Conservation (phyloP, 352 stramenopile genomes). For the Phytophthora litchii region DNA sequence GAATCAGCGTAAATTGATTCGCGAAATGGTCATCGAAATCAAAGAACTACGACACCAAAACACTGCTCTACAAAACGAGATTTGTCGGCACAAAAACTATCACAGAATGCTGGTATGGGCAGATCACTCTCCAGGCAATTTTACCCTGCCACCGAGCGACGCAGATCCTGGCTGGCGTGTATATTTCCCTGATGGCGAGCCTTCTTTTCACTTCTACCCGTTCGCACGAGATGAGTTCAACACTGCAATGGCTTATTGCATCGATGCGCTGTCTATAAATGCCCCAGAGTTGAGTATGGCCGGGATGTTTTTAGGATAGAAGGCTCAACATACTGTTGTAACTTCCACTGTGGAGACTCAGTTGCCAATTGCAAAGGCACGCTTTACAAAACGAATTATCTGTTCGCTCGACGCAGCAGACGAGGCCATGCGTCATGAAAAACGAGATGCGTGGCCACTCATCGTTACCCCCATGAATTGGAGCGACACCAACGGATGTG, state of each 20-base stretch:
- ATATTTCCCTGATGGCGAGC: not conserved
- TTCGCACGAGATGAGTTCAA: conserved; percentile 1
- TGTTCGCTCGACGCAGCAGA: conserved; percentile 4
- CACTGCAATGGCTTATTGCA: conserved; percentile 4
- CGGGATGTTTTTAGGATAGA: conserved; percentile 12
- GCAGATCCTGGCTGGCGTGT: conserved; percentile 6
- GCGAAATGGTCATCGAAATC: no score
- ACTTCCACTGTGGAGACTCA: not conserved
- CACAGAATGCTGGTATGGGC: no score
- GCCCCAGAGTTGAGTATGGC: not conserved
- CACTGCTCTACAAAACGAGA: no score
- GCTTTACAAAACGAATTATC: conserved; percentile 9
- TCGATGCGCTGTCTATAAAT: not conserved
- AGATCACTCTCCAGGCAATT: no score
- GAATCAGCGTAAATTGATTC: no score
- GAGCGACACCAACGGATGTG: conserved; percentile 5
- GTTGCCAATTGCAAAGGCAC: conserved; percentile 1
- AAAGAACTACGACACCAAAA: no score
- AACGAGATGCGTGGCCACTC: conserved; percentile 22
- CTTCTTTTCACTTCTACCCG: conserved; percentile 8
- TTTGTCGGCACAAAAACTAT: no score
- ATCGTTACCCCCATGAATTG: conserved; percentile 29
- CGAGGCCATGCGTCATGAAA: conserved; percentile 17
- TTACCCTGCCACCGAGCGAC: no score
- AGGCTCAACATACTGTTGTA: not conserved